phyloP scores from a whole-genome alignment of 306 rosid genomes.

The Sicyos edulis region DNA sequence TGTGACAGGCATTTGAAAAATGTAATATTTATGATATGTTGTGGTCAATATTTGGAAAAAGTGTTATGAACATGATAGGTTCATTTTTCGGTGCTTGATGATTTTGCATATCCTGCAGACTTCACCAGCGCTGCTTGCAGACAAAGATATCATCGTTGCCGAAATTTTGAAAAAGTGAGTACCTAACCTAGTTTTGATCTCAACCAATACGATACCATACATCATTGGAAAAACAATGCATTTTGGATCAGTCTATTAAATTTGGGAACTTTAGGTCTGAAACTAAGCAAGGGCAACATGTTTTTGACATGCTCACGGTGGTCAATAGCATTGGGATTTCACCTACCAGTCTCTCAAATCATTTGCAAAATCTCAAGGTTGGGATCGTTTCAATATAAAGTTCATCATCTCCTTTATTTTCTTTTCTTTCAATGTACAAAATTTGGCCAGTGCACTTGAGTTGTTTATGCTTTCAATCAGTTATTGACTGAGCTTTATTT shows the following conservation, averaged over 20 bases:
- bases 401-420: background rate
- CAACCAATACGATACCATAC: conserved; percentile 17
- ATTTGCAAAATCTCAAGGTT: conserved; percentile 70
- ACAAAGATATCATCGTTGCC: conserved; percentile 53
- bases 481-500: background rate
- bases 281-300: conserved; percentile 67
- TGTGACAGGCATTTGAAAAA: background rate
- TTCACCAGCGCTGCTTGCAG: conserved; percentile 59
- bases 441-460: conserved; percentile 1
- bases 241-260: conserved; percentile 22
- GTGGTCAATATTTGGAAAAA: background rate
- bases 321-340: conserved; percentile 68
- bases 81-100: conserved; percentile 21
- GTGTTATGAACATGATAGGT: background rate
- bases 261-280: conserved; percentile 62
- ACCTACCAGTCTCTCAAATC: conserved; percentile 50
- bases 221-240: conserved; percentile 14
- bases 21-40: background rate
- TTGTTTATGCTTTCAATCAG: background rate
- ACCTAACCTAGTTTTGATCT: conserved; percentile 26
- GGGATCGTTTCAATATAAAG: conserved; percentile 23
- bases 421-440: background rate
- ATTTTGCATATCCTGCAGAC: conserved; percentile 42
- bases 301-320: conserved; percentile 66
- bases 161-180: conserved; percentile 64